Base-by-base conservation (phyloP, 1,284 basidiomycete genomes). In the Apiotrichum montevideense region DNA sequence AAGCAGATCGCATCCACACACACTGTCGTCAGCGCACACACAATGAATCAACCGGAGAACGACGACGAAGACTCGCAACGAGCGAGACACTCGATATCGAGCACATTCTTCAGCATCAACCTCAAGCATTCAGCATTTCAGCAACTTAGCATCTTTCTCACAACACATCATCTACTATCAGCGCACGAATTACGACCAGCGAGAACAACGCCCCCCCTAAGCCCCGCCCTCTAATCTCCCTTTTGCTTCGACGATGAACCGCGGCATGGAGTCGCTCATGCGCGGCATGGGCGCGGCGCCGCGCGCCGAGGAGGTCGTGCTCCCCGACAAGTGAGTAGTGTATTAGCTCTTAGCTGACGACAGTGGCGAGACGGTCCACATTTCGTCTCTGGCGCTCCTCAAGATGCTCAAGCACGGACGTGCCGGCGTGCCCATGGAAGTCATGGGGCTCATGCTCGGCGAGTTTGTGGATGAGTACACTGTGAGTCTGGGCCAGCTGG, bases 391-490 rank as follows among this genome's bases (percentile, higher is more conserved):
- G 2, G 94, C 93, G 15, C 80, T 98, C 13, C 80, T 98, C 55
- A 97, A 97, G 92, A 99, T 99, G 96, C 82, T 99, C 65, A 99
- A 99, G 79, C 96, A 99, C 73, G 96, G 96, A 15, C 86, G 96
- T 54, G 95, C 96, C 35, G 96, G 96, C 66, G 96, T 98, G 40
- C 96, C 96, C 10, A 96, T 99, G 90, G 96, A 99, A 79, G 96
- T 99, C 68, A 98, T 99, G 96, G 96, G 96, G 65, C 84, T 98
- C 57, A 95, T 98, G 90, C 83, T 98, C 34, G 96, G 96, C 33
- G 94, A 98, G 74, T 98, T 98, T 66, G 90, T 98, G 48, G 96
- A 99, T 79, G 96, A 98, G 73, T 98, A 97, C 79, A 97, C 93
- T 0, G 89, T 95, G 50, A 55, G 75, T 62, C 34, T 21, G 14